These are phyloP conservation scores for Suillus discolor DNA, from an alignment of 768 basidiomycete genomes.

Conservation along the genomic window DNA sequence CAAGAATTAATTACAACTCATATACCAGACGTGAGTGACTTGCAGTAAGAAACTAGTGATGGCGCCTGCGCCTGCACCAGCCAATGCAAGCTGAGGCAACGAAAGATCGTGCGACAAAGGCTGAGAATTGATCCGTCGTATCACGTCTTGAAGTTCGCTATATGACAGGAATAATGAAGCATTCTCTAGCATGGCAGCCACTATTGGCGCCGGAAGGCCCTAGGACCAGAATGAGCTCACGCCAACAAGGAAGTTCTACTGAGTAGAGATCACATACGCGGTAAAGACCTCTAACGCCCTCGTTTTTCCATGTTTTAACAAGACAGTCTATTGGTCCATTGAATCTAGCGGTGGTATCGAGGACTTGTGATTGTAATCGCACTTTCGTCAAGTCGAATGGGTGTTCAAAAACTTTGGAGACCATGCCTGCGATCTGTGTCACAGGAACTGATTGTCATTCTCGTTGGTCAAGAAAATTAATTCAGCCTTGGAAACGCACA, in stretches of 20 bases:
- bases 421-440: conserved; percentile 78
- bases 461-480: not conserved
- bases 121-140: conserved; percentile 46
- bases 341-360: conserved; percentile 70
- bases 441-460: not conserved
- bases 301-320: conserved; percentile 73
- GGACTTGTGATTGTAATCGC: conserved; percentile 87
- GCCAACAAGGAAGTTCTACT: not conserved
- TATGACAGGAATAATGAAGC: conserved; percentile 88
- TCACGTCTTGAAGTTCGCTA: conserved; percentile 66
- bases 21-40: conserved; percentile 29
- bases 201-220: conserved; percentile 91
- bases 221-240: conserved; percentile 32
- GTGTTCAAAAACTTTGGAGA: conserved; percentile 86
- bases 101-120: conserved; percentile 46
- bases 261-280: conserved; percentile 55
- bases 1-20: not conserved
- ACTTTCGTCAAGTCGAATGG: conserved; percentile 97
- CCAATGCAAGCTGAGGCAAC: conserved; percentile 70
- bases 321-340: conserved; percentile 89
- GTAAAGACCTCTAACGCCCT: conserved; percentile 86
- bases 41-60: conserved; percentile 87
- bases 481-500: conserved; percentile 37
- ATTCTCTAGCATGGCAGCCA: conserved; percentile 92
- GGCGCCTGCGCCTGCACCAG: conserved; percentile 87